phyloP scores from a whole-genome alignment of 2,329 filamentous ascomycete genomes.

The Xylariaceae sp. region DNA sequence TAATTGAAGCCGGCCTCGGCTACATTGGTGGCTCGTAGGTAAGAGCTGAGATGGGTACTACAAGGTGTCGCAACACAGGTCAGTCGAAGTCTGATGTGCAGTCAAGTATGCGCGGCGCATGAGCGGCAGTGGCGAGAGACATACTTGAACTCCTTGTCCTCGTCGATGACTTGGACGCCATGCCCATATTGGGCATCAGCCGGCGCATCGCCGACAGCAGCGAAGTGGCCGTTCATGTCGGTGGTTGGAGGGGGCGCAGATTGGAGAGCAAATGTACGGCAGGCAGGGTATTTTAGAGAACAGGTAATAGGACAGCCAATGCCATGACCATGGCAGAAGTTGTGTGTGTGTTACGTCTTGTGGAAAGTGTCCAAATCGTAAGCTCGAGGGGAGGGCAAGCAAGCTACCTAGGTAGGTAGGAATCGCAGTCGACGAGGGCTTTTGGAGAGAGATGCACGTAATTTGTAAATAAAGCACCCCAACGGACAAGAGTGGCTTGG shows the following conservation, averaged over 20 bases:
- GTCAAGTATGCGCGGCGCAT: too few relatives aligned
- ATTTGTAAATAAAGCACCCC: too few relatives aligned
- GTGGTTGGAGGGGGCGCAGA: slow-evolving; percentile 3
- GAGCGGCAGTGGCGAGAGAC: slow-evolving; percentile 28
- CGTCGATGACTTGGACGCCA: slow-evolving; percentile 95
- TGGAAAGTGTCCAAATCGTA: too few relatives aligned
- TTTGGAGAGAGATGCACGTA: too few relatives aligned
- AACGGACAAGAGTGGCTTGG: too few relatives aligned
- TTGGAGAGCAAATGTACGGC: too few relatives aligned
- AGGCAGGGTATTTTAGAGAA: too few relatives aligned
- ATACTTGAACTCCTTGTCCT: slow-evolving; percentile 95
- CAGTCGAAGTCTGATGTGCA: slow-evolving; percentile 7
- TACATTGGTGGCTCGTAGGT: slow-evolving; percentile 75
- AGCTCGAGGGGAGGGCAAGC: too few relatives aligned
- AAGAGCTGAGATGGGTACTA: slow-evolving; percentile 74
- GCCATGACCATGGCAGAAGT: slow-evolving; percentile 16
- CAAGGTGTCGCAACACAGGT: slow-evolving; percentile 8
- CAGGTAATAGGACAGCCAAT: slow-evolving; percentile 2
- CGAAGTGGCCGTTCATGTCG: slow-evolving; percentile 76
- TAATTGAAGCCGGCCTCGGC: slow-evolving; percentile 96
- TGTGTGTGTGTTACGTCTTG: too few relatives aligned
- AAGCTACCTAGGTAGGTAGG: too few relatives aligned
- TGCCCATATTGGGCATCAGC: slow-evolving; percentile 72
- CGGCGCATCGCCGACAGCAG: slow-evolving; percentile 64
- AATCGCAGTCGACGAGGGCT: too few relatives aligned